Base-by-base conservation (phyloP, 768 basidiomycete genomes). In the Aureoboletus auriporus region DNA sequence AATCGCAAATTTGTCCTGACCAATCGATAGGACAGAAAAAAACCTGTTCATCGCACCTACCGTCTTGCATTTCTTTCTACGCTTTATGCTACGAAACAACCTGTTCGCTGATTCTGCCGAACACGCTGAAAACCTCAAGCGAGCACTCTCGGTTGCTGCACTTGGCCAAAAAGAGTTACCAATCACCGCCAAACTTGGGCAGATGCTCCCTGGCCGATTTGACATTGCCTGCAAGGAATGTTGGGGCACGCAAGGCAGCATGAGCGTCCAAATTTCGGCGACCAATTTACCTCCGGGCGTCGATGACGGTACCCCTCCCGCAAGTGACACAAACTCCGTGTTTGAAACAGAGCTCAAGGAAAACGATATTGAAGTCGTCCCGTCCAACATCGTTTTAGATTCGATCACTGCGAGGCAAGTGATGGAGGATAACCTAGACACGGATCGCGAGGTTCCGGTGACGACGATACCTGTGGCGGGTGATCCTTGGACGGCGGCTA, bases 161-260 rank as follows among this genome's bases (percentile, higher is more conserved):
- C 46, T 53, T 8, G 77, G 76, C 8, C 54, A 54, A 31, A 62
- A 55, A 20, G 74, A 79, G 52, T 63, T 79, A 8, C 76, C 75
- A 5, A 54, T 63, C 41, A 74, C 75, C 4, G 69, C 66, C 28
- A 65, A 60, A 45, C 61, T 78, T 41, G 71, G 67, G 13, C 55
- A 61, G 37, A 56, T 57, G 8, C 60, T 78, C 31, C 72, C 75
- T 0, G 72, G 74, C 26, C 45, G 57, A 1, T 78, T 87, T 49
- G 75, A 75, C 52, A 41, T 59, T 9, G 82, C 73, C 0, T 84
- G 79, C 59, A 68, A 62, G 26, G 67, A 63, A 7, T 71, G 74
- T 35, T 86, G 77, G 73, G 83, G 77, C 5, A 62, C 48, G 14
- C 74, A 71, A 50, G 48, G 70, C 54, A 31, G 69, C 64, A 44